A percentile compares a stretch with the other conserved stretches of the same genome.
Conservation (phyloP, 805 yeast genomes). For the Candida loeiensis region DNA sequence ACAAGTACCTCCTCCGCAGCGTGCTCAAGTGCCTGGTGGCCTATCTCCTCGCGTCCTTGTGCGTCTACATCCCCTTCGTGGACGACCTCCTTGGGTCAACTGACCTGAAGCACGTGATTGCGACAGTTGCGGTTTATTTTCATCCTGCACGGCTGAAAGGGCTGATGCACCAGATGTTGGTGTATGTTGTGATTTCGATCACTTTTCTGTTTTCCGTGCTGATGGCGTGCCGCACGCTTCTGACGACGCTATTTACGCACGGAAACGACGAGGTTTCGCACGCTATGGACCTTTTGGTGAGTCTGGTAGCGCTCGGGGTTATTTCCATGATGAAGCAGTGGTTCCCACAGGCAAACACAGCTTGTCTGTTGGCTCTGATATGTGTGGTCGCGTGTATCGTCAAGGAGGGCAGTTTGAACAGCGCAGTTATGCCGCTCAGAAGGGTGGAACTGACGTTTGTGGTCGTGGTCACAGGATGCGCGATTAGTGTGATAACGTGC, state of each 20-base stretch:
- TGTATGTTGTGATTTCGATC: constrained; percentile 56
- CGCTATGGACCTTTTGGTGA: constrained; percentile 50
- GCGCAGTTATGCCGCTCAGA: constrained; percentile 52
- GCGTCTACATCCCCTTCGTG: constrained; percentile 56
- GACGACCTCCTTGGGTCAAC: constrained; percentile 54
- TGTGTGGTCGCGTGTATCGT: constrained; percentile 66
- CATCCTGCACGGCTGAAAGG: constrained; percentile 80
- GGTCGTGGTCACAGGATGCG: constrained; percentile 60
- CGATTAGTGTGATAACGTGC: constrained; percentile 57
- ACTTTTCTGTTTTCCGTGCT: constrained; percentile 52
- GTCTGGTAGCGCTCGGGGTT: constrained; percentile 56
- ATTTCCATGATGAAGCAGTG: constrained; percentile 69
- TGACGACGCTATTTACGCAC: constrained; percentile 42
- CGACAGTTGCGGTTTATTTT: constrained; percentile 81
- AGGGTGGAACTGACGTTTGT: constrained; percentile 51
- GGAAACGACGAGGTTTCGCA: constrained; percentile 50
- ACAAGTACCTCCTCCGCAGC: neutral
- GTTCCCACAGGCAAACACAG: constrained; percentile 70
- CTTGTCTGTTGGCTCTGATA: constrained; percentile 74
- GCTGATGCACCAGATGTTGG: constrained; percentile 70
- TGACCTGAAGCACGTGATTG: constrained; percentile 76
- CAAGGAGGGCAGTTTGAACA: constrained; percentile 66
- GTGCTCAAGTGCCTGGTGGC: constrained; percentile 71
- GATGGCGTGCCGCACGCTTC: constrained; percentile 47
- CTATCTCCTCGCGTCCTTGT: constrained; percentile 68